Conservation (phyloP, 805 yeast genomes). For the Wickerhamomyces canadensis region DNA sequence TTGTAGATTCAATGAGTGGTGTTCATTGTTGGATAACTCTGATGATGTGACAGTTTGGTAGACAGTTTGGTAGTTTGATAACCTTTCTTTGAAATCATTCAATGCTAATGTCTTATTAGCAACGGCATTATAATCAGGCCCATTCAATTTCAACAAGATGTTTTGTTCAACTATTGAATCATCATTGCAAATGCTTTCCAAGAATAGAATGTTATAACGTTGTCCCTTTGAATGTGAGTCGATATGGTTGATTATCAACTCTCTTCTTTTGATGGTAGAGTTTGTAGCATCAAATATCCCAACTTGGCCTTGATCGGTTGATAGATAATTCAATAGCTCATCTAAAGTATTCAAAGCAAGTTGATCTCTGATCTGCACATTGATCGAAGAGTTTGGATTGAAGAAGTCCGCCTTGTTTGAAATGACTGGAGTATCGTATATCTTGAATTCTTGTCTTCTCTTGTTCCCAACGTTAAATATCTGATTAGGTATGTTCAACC, state of each 20-base stretch:
- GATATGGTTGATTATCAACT: conserved; percentile 33
- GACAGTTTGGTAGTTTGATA: conserved; percentile 46
- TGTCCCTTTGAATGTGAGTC: conserved; percentile 30
- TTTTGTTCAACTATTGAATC: conserved; percentile 24
- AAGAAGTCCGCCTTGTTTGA: conserved; percentile 28
- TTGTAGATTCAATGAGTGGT: conserved; percentile 35
- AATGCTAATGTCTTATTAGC: conserved; percentile 20
- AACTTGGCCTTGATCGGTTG: conserved; percentile 33
- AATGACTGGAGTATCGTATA: no score
- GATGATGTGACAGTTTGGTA: conserved; percentile 39
- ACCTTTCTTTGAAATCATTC: conserved; percentile 36
- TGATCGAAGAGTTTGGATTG: conserved; percentile 30
- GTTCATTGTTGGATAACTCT: conserved; percentile 35
- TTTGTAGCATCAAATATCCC: conserved; percentile 51
- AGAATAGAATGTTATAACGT: conserved; percentile 33
- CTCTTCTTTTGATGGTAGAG: conserved; percentile 38
- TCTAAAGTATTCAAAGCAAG: conserved; percentile 43
- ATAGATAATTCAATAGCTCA: conserved; percentile 28
- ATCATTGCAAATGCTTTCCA: conserved; percentile 31
- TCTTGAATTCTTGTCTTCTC: conserved; percentile 32
- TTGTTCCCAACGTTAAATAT: conserved; percentile 70
- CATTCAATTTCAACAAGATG: conserved; percentile 27
- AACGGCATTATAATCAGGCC: conserved; percentile 25
- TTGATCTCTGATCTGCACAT: conserved; percentile 35
- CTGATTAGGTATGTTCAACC: conserved; percentile 59